These are phyloP conservation scores for Nepenthes alata DNA, from an alignment of 179 eudicot genomes.

Conservation along the genomic window DNA sequence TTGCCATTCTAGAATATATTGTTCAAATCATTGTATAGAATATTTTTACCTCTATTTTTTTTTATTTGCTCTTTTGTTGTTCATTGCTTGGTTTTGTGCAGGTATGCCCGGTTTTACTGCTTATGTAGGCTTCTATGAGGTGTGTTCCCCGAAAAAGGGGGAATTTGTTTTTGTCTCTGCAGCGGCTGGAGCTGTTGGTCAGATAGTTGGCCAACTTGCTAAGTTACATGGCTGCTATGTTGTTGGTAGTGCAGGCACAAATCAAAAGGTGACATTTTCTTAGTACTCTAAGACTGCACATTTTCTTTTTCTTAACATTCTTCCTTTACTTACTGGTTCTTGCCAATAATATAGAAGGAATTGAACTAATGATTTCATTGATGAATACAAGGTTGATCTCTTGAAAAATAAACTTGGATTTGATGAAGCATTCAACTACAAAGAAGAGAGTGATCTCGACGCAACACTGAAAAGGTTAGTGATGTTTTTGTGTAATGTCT, in stretches of 20 bases:
- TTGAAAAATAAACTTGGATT: slow-evolving; percentile 60
- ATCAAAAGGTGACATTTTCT: slow-evolving; percentile 33
- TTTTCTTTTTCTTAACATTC: background rate
- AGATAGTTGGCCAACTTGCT: slow-evolving; percentile 68
- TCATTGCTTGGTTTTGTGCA: slow-evolving; percentile 10
- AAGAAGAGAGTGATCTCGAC: slow-evolving; percentile 52
- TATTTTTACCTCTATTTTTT: too few species aligned
- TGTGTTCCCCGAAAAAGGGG: slow-evolving; percentile 47
- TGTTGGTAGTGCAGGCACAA: slow-evolving; percentile 67
- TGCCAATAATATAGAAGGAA: background rate
- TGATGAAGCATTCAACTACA: slow-evolving; percentile 70
- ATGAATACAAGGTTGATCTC: slow-evolving; percentile 38
- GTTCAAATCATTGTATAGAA: too few species aligned
- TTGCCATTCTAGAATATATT: too few species aligned
- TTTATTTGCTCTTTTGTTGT: too few species aligned
- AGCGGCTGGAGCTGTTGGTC: slow-evolving; percentile 74
- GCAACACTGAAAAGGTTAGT: slow-evolving; percentile 59
- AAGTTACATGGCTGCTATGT: slow-evolving; percentile 57
- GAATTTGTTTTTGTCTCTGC: slow-evolving; percentile 58
- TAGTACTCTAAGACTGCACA: background rate
- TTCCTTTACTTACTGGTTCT: background rate
- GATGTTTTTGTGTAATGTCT: background rate
- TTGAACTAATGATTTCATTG: background rate
- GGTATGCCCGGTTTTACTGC: slow-evolving; percentile 83
- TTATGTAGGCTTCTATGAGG: slow-evolving; percentile 54